Evolutionary conservation across 2,329 filamentous ascomycete species (phyloP).

Genomic region (Alternaria postmessia): DNA sequence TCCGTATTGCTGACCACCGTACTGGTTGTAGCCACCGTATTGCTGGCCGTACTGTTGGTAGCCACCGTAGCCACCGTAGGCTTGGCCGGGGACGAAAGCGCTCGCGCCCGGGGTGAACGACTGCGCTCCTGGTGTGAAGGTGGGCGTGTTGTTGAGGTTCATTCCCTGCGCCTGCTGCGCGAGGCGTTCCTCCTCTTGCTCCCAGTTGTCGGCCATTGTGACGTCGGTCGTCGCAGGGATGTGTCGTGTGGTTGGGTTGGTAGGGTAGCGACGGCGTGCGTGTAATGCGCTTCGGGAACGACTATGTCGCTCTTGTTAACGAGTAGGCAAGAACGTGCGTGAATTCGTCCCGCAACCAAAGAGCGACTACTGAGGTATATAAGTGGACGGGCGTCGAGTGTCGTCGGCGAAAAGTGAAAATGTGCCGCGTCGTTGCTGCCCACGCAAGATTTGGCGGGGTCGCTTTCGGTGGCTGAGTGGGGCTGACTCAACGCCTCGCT

Average conservation of each 20-base stretch:
- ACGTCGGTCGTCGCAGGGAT: constrained; percentile 20
- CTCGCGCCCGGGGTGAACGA: constrained; percentile 16
- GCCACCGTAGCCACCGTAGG: constrained; percentile 61
- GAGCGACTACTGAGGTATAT: constrained; percentile 17
- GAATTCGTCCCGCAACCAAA: constrained; percentile 7
- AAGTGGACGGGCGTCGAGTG: constrained; percentile 10
- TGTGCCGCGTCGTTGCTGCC: constrained; percentile 32
- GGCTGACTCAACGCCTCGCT: constrained; percentile 30
- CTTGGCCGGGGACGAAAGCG: constrained; percentile 16
- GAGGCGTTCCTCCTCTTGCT: constrained; percentile 88
- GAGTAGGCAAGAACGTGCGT: background rate
- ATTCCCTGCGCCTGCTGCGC: constrained; percentile 67
- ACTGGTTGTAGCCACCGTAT: constrained; percentile 66
- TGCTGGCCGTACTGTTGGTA: constrained; percentile 65
- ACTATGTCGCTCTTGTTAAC: background rate
- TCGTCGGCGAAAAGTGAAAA: constrained; percentile 32
- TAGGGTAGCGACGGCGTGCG: constrained; percentile 1
- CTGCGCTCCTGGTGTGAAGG: constrained; percentile 25
- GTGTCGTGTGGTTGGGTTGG: constrained; percentile 10
- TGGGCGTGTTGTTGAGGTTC: constrained; percentile 39
- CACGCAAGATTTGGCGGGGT: constrained; percentile 32
- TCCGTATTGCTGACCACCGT: constrained; percentile 54
- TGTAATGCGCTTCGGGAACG: background rate
- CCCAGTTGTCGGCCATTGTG: constrained; percentile 87
- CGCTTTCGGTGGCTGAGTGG: constrained; percentile 22